Evolutionary conservation across 2,329 filamentous ascomycete species (phyloP).

Genomic region (Cladophialophora bantiana): DNA sequence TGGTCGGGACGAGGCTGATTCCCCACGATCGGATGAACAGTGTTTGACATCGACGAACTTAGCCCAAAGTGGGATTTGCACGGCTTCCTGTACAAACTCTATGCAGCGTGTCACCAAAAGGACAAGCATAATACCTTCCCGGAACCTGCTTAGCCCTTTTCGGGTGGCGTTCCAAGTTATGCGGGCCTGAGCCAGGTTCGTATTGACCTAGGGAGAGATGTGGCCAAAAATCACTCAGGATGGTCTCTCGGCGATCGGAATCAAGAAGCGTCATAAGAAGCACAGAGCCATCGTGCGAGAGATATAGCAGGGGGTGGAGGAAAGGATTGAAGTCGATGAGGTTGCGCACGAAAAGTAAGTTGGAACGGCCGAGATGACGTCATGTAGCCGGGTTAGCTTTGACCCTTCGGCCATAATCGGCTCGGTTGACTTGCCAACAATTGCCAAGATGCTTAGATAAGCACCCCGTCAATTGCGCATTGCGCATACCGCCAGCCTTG

Average conservation of each 20-base stretch:
- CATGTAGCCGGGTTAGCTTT: not conserved
- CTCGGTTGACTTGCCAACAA: not conserved
- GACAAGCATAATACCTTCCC: not conserved
- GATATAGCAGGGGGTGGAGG: not conserved
- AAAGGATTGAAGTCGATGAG: not conserved
- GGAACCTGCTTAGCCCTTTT: not conserved
- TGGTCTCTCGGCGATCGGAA: not conserved
- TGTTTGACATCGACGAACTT: not conserved
- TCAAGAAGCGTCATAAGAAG: not conserved
- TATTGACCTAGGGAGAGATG: not conserved
- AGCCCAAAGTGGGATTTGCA: not conserved
- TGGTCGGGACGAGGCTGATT: not conserved
- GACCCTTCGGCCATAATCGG: not conserved
- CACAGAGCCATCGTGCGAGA: not conserved
- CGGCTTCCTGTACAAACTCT: not conserved
- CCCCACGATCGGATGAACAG: not conserved
- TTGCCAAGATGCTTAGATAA: not conserved
- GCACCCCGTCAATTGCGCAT: not conserved
- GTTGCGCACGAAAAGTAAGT: conserved; percentile 1
- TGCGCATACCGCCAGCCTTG: not conserved
- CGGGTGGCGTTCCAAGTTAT: not conserved
- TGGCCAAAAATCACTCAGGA: not conserved
- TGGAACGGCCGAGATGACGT: not conserved
- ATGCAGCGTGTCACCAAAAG: not conserved
- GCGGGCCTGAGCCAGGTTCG: not conserved